A percentile compares a stretch with the other conserved stretches of the same genome.
These are phyloP conservation scores for Suillus discolor DNA, from an alignment of 768 basidiomycete genomes.

Conservation along the genomic window DNA sequence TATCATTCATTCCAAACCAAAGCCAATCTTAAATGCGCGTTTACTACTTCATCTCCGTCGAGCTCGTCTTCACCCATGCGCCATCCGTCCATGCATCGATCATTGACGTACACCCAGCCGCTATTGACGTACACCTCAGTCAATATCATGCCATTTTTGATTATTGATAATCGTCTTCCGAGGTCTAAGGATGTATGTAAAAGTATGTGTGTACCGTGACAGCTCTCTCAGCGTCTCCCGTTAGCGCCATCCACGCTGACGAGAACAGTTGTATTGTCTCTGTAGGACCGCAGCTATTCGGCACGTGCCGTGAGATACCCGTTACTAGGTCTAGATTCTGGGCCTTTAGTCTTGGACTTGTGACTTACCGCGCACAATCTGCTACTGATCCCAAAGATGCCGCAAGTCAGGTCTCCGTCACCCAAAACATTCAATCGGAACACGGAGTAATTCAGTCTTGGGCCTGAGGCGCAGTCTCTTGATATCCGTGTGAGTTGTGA, in stretches of 20 bases:
- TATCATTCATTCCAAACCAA: not conserved
- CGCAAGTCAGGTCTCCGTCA: not conserved
- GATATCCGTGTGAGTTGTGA: conserved; percentile 27
- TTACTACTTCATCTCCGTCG: not conserved
- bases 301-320: not conserved
- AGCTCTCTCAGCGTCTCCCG: not conserved
- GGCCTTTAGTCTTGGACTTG: not conserved
- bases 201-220: not conserved
- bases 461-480: conserved; percentile 23
- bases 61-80: not conserved
- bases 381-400: too few species aligned
- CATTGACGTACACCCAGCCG: not conserved
- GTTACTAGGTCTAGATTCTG: not conserved
- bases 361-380: too few species aligned
- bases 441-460: not conserved
- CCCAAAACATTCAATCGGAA: not conserved
- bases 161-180: not conserved
- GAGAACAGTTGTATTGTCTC: not conserved
- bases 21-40: not conserved
- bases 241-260: not conserved
- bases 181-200: not conserved
- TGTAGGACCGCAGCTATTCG: not conserved
- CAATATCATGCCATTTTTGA: not conserved
- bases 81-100: not conserved
- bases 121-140: not conserved